Evolutionary conservation across 805 yeast species (phyloP).

Genomic region (Zygosaccharomyces lentus): DNA sequence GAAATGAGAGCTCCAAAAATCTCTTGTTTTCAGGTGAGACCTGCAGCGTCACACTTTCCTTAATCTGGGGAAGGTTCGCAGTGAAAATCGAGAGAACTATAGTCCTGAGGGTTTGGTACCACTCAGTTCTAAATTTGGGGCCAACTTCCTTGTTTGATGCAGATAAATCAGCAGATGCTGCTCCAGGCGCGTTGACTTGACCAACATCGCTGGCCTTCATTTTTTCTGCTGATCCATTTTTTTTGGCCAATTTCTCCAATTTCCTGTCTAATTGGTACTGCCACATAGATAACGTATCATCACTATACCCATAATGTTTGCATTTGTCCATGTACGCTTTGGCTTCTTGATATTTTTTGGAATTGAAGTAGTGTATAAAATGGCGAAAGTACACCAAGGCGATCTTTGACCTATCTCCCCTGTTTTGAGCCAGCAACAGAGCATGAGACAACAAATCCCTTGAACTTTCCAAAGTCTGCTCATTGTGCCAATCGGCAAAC

Average conservation of each 20-base stretch:
- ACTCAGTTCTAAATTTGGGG: conserved; percentile 47
- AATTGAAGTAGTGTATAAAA: conserved; percentile 45
- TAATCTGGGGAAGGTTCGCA: conserved; percentile 48
- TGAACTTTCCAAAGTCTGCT: conserved; percentile 41
- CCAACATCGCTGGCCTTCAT: background rate
- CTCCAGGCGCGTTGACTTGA: background rate
- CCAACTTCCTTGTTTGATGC: background rate
- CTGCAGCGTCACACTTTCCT: conserved; percentile 38
- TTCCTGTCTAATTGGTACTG: conserved; percentile 21
- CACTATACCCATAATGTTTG: conserved; percentile 40
- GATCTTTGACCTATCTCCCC: conserved; percentile 45
- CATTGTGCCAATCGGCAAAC: conserved; percentile 41
- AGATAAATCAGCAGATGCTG: background rate
- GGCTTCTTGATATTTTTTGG: conserved; percentile 42
- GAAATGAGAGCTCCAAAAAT: conserved; percentile 31
- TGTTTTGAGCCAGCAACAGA: conserved; percentile 40
- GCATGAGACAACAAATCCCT: conserved; percentile 36
- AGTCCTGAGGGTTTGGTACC: conserved; percentile 60
- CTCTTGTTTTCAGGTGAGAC: conserved; percentile 39
- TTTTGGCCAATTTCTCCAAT: conserved; percentile 15
- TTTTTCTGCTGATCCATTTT: conserved; percentile 1
- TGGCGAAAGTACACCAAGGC: conserved; percentile 47
- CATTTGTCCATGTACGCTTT: conserved; percentile 42
- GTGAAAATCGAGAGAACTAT: conserved; percentile 71
- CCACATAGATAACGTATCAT: conserved; percentile 49